Evolutionary conservation across 1,284 basidiomycete species (phyloP), one percentile per base, ranked within the genome.

Genomic region (Leccinum angustisporum): DNA sequence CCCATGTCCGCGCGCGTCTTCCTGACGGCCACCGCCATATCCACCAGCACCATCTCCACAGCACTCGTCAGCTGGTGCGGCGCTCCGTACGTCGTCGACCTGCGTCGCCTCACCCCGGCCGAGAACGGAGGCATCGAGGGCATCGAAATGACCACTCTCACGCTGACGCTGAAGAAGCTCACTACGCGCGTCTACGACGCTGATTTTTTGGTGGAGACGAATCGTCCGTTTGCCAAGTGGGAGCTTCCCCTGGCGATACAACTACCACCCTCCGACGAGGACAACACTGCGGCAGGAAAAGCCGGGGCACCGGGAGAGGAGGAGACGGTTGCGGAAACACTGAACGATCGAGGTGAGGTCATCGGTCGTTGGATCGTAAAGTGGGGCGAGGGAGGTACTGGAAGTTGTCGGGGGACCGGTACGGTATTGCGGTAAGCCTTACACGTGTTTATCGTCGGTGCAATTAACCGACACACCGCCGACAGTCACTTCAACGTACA

Each of bases 401-500:
- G 90, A 18, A 78, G 74, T 6, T 90, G 90, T 68, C 78, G 79
- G 27, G 79, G 81, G 62, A 78, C 82, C 30, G 90, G 91, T 7
- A 78, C 78, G 52, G 78, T 91, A 11, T 78, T 84, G 57, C 80
- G 86, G 92, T 92, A 70, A 67, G 83, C 14, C 51, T 11, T n/a
- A 1, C 16, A 21, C 13, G 13, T 48, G 46, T 5, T 30, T 27
- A 52, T 30, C 51, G 25, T 27, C 27, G 27, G 18, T 21, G 51
- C 27, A 48, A 38, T 11, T 59, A 61, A 59, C 55, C 14, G 54
- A 58, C 16, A 6, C 13, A 14, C 21, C 8, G 31, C 14, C 6
- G 5, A 33, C 63, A 88, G 92, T 63, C 80, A 91, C 71, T 95
- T 94, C 74, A 92, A 93, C 68, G 90, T 95, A 36, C 92, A 94